Percentiles rank a stretch among this genome's conserved stretches.
phyloP scores from a whole-genome alignment of 768 basidiomycete genomes.

The Rickenella mellea region DNA sequence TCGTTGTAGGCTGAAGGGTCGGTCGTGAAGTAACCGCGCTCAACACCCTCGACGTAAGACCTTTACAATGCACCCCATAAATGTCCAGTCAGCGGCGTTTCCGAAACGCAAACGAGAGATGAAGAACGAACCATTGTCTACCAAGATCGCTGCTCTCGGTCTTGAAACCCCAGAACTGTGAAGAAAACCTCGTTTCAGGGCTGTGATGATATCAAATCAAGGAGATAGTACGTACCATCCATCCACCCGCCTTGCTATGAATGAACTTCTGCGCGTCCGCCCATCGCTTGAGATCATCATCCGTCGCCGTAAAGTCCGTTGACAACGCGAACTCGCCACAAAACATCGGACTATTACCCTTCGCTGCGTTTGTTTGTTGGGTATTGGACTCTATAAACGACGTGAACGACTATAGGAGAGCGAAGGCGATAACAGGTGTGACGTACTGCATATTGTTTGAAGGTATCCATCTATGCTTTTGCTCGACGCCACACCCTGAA shows the following conservation, averaged over 20 bases:
- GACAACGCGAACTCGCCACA: constrained; percentile 55
- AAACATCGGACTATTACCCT: constrained; percentile 39
- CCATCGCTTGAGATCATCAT: constrained; percentile 55
- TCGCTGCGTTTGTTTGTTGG: constrained; percentile 34
- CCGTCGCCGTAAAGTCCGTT: constrained; percentile 54
- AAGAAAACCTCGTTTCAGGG: neutral
- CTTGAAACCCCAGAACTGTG: constrained; percentile 67
- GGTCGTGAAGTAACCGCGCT: constrained; percentile 48
- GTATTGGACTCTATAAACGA: constrained; percentile 44
- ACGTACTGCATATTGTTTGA: constrained; percentile 59
- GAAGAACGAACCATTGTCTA: constrained; percentile 48
- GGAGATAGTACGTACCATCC: constrained; percentile 41
- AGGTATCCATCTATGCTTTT: constrained; percentile 59
- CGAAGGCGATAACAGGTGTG: neutral
- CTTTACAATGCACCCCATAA: constrained; percentile 22
- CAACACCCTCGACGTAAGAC: constrained; percentile 60
- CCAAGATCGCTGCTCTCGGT: constrained; percentile 51
- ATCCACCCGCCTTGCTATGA: constrained; percentile 51
- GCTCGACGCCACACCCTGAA: constrained; percentile 60
- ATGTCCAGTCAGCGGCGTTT: constrained; percentile 28
- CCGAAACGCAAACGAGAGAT: constrained; percentile 21
- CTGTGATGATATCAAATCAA: neutral
- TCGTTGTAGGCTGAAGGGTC: constrained; percentile 50
- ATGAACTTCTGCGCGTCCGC: constrained; percentile 67
- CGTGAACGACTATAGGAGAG: neutral